Conservation (phyloP, 2,329 filamentous ascomycete genomes). For the Aaosphaeria arxii region DNA sequence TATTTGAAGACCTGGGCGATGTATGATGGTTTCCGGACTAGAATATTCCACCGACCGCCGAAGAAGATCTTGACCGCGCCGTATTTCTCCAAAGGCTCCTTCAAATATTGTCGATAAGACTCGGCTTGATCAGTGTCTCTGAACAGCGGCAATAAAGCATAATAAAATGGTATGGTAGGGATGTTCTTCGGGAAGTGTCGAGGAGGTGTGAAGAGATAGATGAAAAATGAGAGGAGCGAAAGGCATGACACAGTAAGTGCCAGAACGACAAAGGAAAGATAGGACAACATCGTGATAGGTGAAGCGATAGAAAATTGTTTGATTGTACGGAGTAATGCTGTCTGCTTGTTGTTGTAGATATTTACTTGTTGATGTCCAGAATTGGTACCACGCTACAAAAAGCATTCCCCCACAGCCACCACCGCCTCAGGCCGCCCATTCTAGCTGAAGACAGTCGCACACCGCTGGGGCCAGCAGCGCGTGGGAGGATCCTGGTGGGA, state of each 20-base stretch:
- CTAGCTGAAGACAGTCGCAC: too few relatives aligned
- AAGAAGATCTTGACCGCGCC: constrained; percentile 52
- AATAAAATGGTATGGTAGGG: constrained; percentile 45
- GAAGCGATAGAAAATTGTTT: too few relatives aligned
- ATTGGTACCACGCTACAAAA: too few relatives aligned
- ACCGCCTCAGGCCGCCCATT: too few relatives aligned
- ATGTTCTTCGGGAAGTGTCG: constrained; percentile 33
- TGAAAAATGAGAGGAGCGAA: constrained; percentile 16
- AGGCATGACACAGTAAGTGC: constrained; percentile 15
- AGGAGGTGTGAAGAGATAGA: constrained; percentile 24
- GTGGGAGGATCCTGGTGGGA: too few relatives aligned
- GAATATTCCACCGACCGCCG: constrained; percentile 48
- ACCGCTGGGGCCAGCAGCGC: too few relatives aligned
- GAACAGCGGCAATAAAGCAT: constrained; percentile 42
- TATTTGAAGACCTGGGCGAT: constrained; percentile 39
- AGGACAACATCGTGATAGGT: constrained; percentile 19
- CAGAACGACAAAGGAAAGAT: constrained; percentile 19
- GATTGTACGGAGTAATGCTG: too few relatives aligned
- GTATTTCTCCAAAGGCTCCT: constrained; percentile 36
- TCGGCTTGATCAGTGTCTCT: constrained; percentile 44
- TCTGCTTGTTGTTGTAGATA: too few relatives aligned
- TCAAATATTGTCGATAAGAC: constrained; percentile 40
- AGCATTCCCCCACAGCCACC: too few relatives aligned
- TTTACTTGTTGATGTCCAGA: too few relatives aligned
- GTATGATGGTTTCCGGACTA: constrained; percentile 45